Evolutionary conservation across 345 rosid genomes (phyloP), one percentile per base, ranked within the genome.

Genomic region (Gynandropsis gynandra): DNA sequence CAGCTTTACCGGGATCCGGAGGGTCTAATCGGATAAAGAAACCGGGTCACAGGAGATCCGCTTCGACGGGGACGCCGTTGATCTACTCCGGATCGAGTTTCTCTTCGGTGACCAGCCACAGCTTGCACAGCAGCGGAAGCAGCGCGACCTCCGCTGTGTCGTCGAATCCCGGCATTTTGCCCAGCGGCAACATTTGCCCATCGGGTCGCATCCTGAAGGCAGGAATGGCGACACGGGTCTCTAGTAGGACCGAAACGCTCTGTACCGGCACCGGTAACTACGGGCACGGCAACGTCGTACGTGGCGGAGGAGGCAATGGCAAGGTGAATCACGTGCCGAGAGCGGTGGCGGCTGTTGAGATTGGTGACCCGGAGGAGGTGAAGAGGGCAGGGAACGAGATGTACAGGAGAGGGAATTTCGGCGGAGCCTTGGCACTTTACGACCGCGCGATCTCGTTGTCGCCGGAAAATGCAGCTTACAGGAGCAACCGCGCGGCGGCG

Each of bases 401-500:
- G 86, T 80, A 92, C 27, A 72, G 76, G 51, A 87, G 71, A 61
- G 89, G 95, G 8, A 60, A 59, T 9, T 85, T 87, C 66, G 61
- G 60, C 3, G 96, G 84, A 54, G 96, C 98, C 13, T 52, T 92
- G 70, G 70, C 55, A 5, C 50, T 80, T 62, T 92, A 92, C 47
- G 89, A 84, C 9, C 76, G 73, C 67, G 96, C 98, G 12, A 87
- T 92, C 36, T 73, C 73, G 16, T 56, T 85, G 47, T 74, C 75
- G 4, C 96, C 96, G 1, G 87, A 69, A 9, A 92, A 80, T 53
- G 78, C 85, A 9, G 81, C 95, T 6, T 92, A 71, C 39, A 46
- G 89, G 64, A 76, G 89, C 54, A 90, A 90, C 73, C 69, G 93
- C 10, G 96, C 95, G 0, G 98, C 98, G 1, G 93, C 95, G 4